A percentile compares a stretch with the other conserved stretches of the same genome.
phyloP scores from a whole-genome alignment of 192 early-diverging fungal genomes.

The Entomortierella chlamydospora region DNA sequence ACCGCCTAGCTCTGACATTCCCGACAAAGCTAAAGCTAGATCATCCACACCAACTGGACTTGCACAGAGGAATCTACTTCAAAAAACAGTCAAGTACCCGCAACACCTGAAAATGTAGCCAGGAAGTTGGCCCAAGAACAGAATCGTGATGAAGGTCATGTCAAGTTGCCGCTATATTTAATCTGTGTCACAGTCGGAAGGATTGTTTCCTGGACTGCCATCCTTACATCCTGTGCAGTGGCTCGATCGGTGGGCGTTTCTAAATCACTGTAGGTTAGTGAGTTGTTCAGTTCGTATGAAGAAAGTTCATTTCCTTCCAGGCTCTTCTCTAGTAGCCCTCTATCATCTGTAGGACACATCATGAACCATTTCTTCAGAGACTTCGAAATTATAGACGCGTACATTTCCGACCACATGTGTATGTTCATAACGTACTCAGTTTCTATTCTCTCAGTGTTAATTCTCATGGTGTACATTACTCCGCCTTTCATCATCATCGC shows the following conservation, averaged over 20 bases:
- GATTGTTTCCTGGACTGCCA: constrained; percentile 64
- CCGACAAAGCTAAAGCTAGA: constrained; percentile 26
- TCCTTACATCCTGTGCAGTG: constrained; percentile 52
- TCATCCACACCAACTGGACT: constrained; percentile 24
- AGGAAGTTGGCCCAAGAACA: constrained; percentile 80
- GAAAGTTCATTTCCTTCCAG: constrained; percentile 14
- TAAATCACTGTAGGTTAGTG: constrained; percentile 63
- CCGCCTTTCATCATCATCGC: constrained; percentile 73
- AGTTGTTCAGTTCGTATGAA: constrained; percentile 51
- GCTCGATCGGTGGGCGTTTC: constrained; percentile 59
- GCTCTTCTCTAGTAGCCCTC: too few species aligned
- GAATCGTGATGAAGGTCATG: constrained; percentile 81
- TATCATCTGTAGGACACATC: constrained; percentile 83
- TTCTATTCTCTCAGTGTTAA: constrained; percentile 62
- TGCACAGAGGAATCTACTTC: constrained; percentile 43
- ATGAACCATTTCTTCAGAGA: constrained; percentile 89
- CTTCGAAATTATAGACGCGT: constrained; percentile 82
- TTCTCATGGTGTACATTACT: constrained; percentile 66
- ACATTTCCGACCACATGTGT: constrained; percentile 47
- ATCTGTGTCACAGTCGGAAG: constrained; percentile 74
- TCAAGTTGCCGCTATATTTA: constrained; percentile 76
- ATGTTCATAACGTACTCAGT: constrained; percentile 53
- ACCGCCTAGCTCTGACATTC: constrained; percentile 27
- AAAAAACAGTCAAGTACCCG: constrained; percentile 31
- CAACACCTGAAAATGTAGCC: constrained; percentile 22